Conservation (phyloP, 202 grass and related monocot species). For the Elaeis oleifera region DNA sequence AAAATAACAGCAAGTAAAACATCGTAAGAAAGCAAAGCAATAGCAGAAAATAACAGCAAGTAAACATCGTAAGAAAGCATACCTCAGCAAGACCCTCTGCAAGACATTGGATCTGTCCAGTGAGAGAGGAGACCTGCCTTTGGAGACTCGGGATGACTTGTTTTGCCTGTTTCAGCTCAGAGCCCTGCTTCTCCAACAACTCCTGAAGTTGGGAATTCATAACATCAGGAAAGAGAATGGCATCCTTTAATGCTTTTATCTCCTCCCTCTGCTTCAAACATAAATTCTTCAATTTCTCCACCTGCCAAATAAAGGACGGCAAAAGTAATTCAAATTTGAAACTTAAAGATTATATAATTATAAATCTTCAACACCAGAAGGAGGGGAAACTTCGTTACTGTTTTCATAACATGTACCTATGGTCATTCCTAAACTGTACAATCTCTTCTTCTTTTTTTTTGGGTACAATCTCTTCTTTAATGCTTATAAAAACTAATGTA, state of each 20-base stretch:
- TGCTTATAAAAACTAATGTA: too few relatives aligned
- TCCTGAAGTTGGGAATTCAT: conserved; percentile 26
- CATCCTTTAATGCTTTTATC: conserved; percentile 83
- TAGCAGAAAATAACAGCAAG: too few relatives aligned
- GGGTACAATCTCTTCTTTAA: too few relatives aligned
- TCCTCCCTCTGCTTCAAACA: conserved; percentile 91
- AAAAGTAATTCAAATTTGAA: not conserved
- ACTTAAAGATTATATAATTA: not conserved
- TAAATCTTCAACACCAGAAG: too few relatives aligned
- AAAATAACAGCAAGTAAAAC: too few relatives aligned
- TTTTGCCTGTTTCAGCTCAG: conserved; percentile 39
- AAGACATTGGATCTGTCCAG: conserved; percentile 76
- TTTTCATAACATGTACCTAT: too few relatives aligned
- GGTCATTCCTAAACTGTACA: too few relatives aligned
- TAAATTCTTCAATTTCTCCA: conserved; percentile 83
- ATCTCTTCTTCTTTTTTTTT: too few relatives aligned
- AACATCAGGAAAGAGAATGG: conserved; percentile 71
- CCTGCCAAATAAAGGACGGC: conserved; percentile 14
- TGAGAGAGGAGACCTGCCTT: conserved; percentile 70
- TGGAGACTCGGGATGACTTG: conserved; percentile 59
- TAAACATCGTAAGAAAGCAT: not conserved
- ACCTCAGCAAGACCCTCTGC: conserved; percentile 88
- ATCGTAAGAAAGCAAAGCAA: not conserved
- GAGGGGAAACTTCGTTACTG: too few relatives aligned
- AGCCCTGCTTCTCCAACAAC: conserved; percentile 30